Evolutionary conservation across 257 asterid species (phyloP).

Genomic region (Solanum chmielewskii): DNA sequence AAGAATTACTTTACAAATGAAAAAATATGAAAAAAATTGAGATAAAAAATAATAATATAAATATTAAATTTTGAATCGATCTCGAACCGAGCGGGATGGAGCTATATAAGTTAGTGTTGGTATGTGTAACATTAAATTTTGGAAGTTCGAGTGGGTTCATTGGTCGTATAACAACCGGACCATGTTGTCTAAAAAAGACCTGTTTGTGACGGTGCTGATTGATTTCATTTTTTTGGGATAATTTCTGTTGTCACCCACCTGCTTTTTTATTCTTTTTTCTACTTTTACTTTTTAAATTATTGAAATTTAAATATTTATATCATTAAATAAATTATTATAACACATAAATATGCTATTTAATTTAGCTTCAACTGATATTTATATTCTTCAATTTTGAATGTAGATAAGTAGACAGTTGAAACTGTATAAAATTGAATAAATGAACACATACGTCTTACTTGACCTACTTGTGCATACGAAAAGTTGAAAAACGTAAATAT

Average conservation of each 20-base stretch:
- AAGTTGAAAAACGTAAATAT: too few relatives aligned
- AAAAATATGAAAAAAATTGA: neutral
- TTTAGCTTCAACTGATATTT: rapidly evolving
- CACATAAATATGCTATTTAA: too few relatives aligned
- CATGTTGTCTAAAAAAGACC: neutral
- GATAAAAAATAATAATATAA: neutral
- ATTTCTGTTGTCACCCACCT: neutral
- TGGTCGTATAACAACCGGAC: neutral
- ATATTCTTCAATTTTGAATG: too few relatives aligned
- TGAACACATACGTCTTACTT: neutral
- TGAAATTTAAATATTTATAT: neutral
- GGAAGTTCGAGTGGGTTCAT: neutral
- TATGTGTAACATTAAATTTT: neutral
- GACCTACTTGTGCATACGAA: rapidly evolving
- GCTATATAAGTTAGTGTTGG: neutral
- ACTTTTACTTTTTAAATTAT: neutral
- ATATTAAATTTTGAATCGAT: neutral
- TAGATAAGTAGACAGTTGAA: too few relatives aligned
- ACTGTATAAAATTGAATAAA: rapidly evolving
- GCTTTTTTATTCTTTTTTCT: neutral
- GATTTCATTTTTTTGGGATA: neutral
- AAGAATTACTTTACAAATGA: neutral
- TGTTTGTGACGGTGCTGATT: neutral
- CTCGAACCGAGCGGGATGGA: too few relatives aligned
- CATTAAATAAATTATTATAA: neutral